Conservation (phyloP, 192 early-diverging fungal genomes). For the Coemansia sp. region DNA sequence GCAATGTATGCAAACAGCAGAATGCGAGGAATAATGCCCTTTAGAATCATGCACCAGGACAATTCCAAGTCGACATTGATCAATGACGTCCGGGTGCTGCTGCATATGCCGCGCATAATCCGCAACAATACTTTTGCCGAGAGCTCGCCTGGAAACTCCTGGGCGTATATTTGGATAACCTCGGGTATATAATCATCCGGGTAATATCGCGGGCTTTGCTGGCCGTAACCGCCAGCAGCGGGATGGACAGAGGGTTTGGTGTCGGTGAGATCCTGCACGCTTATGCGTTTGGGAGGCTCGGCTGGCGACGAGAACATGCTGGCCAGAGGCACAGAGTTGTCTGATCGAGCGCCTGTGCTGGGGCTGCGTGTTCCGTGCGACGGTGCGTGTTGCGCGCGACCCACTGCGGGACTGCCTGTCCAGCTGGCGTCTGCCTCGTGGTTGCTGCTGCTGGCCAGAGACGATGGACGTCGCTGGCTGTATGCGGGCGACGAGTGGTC, state of each 20-base stretch:
- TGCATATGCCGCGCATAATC: conserved; percentile 45
- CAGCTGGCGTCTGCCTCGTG: conserved; percentile 5
- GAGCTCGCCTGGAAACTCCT: conserved; percentile 38
- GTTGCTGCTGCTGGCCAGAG: conserved; percentile 10
- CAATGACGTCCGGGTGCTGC: conserved; percentile 44
- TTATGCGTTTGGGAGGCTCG: not conserved
- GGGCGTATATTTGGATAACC: conserved; percentile 35
- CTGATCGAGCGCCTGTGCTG: conserved; percentile 13
- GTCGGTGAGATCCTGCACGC: not conserved
- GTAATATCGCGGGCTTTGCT: conserved; percentile 1
- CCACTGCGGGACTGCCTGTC: conserved; percentile 6
- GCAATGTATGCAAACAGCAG: conserved; percentile 40
- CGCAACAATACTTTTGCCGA: conserved; percentile 38
- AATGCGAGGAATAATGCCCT: conserved; percentile 46
- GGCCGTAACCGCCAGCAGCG: not conserved
- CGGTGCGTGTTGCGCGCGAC: conserved; percentile 3
- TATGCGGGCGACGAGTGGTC: conserved; percentile 7
- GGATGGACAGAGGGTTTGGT: too few relatives aligned
- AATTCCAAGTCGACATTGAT: conserved; percentile 50
- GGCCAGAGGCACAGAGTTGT: conserved; percentile 3
- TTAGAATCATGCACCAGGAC: conserved; percentile 50
- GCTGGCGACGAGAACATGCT: conserved; percentile 2
- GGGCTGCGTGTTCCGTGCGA: conserved; percentile 9
- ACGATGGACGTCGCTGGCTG: conserved; percentile 12
- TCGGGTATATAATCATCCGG: conserved; percentile 39